A percentile compares a stretch with the other conserved stretches of the same genome.
phyloP scores from a whole-genome alignment of 129 eudicot genomes.

The Smallanthus sonchifolius region DNA sequence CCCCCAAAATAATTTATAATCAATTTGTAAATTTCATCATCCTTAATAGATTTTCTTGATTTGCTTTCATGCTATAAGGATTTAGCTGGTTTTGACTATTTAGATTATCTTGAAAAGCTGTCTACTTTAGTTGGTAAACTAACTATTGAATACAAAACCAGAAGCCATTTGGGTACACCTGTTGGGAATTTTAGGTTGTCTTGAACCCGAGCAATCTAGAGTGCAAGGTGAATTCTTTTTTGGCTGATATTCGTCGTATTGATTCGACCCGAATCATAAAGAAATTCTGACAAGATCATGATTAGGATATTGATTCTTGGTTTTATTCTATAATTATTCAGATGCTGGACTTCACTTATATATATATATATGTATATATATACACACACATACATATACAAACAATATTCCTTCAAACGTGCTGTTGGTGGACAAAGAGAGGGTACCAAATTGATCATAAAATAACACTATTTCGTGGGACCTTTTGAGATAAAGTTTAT shows the following conservation, averaged over 20 bases:
- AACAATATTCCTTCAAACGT: constrained; percentile 30
- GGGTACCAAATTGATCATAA: constrained; percentile 38
- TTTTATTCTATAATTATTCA: constrained; percentile 32
- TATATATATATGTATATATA: constrained; percentile 24
- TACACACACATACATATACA: constrained; percentile 26
- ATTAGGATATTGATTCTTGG: constrained; percentile 31
- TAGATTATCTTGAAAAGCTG: constrained; percentile 13
- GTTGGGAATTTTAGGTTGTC: constrained; percentile 6
- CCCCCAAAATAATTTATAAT: neutral
- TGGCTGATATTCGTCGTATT: constrained; percentile 19
- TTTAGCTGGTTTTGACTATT: constrained; percentile 7
- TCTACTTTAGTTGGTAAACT: constrained; percentile 23
- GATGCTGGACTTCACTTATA: constrained; percentile 33
- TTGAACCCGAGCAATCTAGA: constrained; percentile 18
- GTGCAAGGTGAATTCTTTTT: neutral
- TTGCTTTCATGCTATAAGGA: neutral
- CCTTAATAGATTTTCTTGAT: neutral
- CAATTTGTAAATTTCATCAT: neutral
- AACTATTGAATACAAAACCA: constrained; percentile 13
- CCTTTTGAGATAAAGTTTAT: constrained; percentile 33
- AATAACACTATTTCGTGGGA: constrained; percentile 32
- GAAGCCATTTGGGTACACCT: constrained; percentile 6
- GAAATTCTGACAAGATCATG: constrained; percentile 23
- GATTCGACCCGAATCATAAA: constrained; percentile 25
- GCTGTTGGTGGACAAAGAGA: constrained; percentile 47